Evolutionary conservation across 768 basidiomycete genomes (phyloP).

Genomic region (Boletus fagicola): DNA sequence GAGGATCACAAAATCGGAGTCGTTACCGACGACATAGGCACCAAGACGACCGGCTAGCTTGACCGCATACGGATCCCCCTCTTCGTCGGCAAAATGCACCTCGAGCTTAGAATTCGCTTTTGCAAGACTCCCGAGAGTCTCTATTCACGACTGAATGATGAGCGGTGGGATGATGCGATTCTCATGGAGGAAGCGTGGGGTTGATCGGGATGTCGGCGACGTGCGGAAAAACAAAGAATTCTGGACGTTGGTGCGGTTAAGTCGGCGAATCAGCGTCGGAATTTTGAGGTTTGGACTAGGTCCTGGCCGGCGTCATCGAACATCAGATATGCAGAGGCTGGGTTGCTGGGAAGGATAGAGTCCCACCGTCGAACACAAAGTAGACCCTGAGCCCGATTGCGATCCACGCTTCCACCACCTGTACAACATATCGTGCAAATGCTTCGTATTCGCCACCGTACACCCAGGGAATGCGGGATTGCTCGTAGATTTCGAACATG

Average conservation of each 20-base stretch:
- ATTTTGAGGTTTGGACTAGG: slow-evolving; percentile 70
- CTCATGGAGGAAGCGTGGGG: slow-evolving; percentile 67
- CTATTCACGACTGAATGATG: slow-evolving; percentile 53
- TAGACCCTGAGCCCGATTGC: slow-evolving; percentile 59
- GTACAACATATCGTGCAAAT: slow-evolving; percentile 48
- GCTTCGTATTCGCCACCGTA: slow-evolving; percentile 78
- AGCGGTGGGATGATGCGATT: slow-evolving; percentile 73
- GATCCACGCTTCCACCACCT: slow-evolving; percentile 65
- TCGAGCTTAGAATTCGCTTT: slow-evolving; percentile 40
- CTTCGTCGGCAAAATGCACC: slow-evolving; percentile 74
- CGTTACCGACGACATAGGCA: slow-evolving; percentile 73
- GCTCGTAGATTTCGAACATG: slow-evolving; percentile 64
- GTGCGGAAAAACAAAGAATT: slow-evolving; percentile 75
- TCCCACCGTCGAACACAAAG: slow-evolving; percentile 81
- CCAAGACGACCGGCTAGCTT: slow-evolving; percentile 72
- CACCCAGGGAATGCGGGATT: slow-evolving; percentile 71
- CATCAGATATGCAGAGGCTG: slow-evolving; percentile 10
- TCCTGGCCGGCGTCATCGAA: slow-evolving; percentile 41
- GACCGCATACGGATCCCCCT: slow-evolving; percentile 82
- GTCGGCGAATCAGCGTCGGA: slow-evolving; percentile 60
- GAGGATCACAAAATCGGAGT: slow-evolving; percentile 81
- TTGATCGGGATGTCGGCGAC: slow-evolving; percentile 59
- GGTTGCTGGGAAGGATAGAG: slow-evolving; percentile 18
- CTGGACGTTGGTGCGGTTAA: slow-evolving; percentile 56
- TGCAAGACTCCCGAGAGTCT: slow-evolving; percentile 46